Conservation (phyloP, 1,284 basidiomycete species). For the Anthracocystis panici-leucophaei region DNA sequence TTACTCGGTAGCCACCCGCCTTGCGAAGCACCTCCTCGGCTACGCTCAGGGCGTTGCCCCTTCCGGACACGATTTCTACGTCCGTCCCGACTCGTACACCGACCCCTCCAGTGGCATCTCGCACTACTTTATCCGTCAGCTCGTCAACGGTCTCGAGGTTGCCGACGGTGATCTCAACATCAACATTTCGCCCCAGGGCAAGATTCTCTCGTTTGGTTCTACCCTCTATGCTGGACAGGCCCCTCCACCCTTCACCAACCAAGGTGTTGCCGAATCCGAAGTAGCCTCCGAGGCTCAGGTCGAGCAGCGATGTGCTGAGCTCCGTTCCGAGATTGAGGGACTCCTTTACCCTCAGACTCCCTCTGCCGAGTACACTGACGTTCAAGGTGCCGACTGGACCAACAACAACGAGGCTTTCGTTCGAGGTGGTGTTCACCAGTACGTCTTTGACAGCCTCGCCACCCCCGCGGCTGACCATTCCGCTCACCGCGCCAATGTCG, state of each 20-base stretch:
- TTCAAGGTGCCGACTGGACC: conserved; percentile 15
- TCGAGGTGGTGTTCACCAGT: conserved; percentile 44
- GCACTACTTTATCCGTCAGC: conserved; percentile 58
- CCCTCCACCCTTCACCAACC: conserved; percentile 53
- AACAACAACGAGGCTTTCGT: conserved; percentile 37
- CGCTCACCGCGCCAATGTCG: conserved; percentile 28
- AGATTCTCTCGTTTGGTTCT: conserved; percentile 57
- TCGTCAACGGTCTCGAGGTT: conserved; percentile 57
- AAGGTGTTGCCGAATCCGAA: conserved; percentile 23
- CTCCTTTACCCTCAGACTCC: conserved; percentile 31
- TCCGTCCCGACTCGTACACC: conserved; percentile 60
- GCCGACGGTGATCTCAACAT: conserved; percentile 60
- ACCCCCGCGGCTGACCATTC: conserved; percentile 13
- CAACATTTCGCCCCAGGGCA: conserved; percentile 51
- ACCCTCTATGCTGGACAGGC: conserved; percentile 54
- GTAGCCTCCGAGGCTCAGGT: conserved; percentile 21
- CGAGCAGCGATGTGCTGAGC: conserved; percentile 39
- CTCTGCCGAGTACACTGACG: conserved; percentile 32
- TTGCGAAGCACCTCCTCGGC: conserved; percentile 51
- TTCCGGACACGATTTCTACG: conserved; percentile 52
- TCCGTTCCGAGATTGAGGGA: conserved; percentile 42
- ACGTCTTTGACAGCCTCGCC: conserved; percentile 47
- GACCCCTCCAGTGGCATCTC: conserved; percentile 54
- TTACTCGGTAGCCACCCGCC: conserved; percentile 42
- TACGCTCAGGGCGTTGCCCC: conserved; percentile 36